Evolutionary conservation across 345 rosid species (phyloP), one percentile per base, ranked within the genome.

Genomic region (Citrus trifoliata): DNA sequence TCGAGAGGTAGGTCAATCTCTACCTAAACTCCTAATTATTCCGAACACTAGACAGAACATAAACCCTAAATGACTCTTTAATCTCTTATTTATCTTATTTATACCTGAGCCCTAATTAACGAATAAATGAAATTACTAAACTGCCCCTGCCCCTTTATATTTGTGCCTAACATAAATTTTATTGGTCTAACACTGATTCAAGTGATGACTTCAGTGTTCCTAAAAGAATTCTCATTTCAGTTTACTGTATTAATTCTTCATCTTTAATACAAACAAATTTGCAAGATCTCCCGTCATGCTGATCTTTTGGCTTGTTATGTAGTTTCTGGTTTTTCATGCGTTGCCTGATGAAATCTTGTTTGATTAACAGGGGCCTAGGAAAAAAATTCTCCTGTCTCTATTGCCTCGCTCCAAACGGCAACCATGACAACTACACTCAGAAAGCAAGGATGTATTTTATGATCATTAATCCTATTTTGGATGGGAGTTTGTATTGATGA

Each of bases 311-410:
- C 30, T 58, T 56, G 65, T 24, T 6, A 5, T n/a, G 19, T 67
- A 21, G 16, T 40, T 1, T 40, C 27, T 12, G 73, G 73, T 70
- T 70, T 70, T 53, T 24, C 67, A 10, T 18, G 33, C 61, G 6
- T 32, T 10, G 28, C 37, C 27, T 76, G 51, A 78, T n/a, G 68
- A 55, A 56, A 37, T 21, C 25, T 64, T 67, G 40, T 83, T 63
- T 75, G 77, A 77, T 68, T 83, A 79, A 81, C 92, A 96, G 98
- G 98, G 98, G 28, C 97, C 99, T 48, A 88, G 99, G 81, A 96
- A 96, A 87, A 96, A 93, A 85, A 96, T 96, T 80, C 93, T 93
- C 70, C 93, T 88, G 65, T 95, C 98, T 22, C 76, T 93, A 65
- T 63, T 86, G 38, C 85, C 88, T 59, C 97, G 88, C 74, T 76